Base-by-base conservation (phyloP, 192 early-diverging fungal species). In the Backusella morwellensis region DNA sequence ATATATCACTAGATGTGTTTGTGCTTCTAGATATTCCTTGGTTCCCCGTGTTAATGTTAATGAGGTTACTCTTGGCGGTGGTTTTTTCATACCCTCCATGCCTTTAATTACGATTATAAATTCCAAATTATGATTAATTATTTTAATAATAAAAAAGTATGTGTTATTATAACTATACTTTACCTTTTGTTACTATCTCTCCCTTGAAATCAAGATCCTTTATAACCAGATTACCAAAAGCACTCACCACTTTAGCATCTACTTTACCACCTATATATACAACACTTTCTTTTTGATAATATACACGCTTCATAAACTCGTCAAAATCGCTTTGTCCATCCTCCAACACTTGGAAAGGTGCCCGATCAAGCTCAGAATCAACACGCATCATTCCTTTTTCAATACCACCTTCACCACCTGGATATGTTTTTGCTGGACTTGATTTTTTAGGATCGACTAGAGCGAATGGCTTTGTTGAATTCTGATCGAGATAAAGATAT, bases 311-410 rank as follows among this genome's bases (percentile, higher is more conserved):
- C 12, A 84, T 26, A 66, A 84, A 84, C 34, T 76, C 70, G 32
- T 84, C 71, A 73, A 81, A 81, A n/a, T 84, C 82, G 6, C 68
- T 40, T 21, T 84, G 79, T 17, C 56, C 50, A 9, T 76, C 82
- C 8, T 71, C 75, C 17, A 81, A 36, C 0, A 84, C 59, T 15
- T 17, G 50, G 59, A 84, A 80, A 8, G 82, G 82, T 11, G 76
- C 82, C 11, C 41, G 54, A 14, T 73, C n/a, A n/a, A 84, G 29
- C 17, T 42, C 40, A 1, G 79, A 77, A 0, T 54, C 26, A 0
- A 84, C 79, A 52, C 44, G 70, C 32, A 84, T 59, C 52, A 70
- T 76, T 40, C 56, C 70, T 8, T 66, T 38, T 3, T 15, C 4
- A 42, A 72, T 23, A 12, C 42, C 74, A 21, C 63, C 66, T 21